Conservation (phyloP, 2,329 filamentous ascomycete species). For the Calonectria pseudoreteaudii region DNA sequence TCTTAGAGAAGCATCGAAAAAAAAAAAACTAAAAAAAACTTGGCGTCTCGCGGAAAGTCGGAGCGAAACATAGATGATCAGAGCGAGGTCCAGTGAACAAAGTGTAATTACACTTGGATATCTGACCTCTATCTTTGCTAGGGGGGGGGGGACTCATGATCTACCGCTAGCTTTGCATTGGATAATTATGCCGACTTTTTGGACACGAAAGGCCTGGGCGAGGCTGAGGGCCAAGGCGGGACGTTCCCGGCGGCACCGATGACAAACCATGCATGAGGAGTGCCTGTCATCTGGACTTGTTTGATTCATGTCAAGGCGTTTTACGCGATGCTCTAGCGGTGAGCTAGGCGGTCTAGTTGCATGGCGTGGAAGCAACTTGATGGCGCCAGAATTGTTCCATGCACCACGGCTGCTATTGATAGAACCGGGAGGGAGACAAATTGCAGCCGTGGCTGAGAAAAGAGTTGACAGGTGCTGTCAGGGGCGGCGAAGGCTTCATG, state of each 20-base stretch:
- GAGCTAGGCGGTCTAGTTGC: not conserved
- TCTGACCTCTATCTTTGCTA: not conserved
- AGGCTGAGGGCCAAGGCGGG: not conserved
- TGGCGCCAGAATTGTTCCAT: not conserved
- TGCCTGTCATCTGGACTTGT: not conserved
- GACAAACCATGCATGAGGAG: not conserved
- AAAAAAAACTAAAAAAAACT: not conserved
- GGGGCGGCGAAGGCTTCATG: not conserved
- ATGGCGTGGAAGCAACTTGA: not conserved
- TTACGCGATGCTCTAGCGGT: not conserved
- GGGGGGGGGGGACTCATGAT: not conserved
- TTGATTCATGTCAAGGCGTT: not conserved
- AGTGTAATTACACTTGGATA: not conserved
- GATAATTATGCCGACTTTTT: not conserved
- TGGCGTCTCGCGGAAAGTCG: not conserved
- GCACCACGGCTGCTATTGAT: not conserved
- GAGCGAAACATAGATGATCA: not conserved
- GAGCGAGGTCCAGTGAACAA: not conserved
- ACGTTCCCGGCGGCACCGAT: not conserved
- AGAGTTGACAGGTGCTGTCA: not conserved
- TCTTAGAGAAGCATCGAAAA: not conserved
- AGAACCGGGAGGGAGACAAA: not conserved
- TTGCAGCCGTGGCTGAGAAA: not conserved
- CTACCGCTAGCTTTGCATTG: not conserved
- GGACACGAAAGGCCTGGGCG: not conserved